Evolutionary conservation across 2,329 filamentous ascomycete species (phyloP).

Genomic region (Chalaropsis thielavioides): DNA sequence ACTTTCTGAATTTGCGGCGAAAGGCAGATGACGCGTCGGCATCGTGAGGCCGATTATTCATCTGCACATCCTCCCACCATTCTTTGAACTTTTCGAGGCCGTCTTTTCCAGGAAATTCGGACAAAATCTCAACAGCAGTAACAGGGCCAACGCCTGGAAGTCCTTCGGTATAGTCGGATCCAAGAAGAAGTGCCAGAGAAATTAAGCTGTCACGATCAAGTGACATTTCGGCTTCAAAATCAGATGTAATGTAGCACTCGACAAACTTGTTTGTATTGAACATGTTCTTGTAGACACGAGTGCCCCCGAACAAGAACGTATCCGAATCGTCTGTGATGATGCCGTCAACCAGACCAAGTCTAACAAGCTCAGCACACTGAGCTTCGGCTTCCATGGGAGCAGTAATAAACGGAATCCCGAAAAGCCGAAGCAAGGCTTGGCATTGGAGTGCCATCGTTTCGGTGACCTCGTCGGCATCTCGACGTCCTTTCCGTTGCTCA

Average conservation of each 20-base stretch:
- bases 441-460: constrained; percentile 94
- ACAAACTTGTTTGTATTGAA: constrained; percentile 98
- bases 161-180: constrained; percentile 90
- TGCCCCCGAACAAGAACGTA: constrained; percentile 92
- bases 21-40: constrained; percentile 49
- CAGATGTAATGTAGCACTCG: constrained; percentile 76
- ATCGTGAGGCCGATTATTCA: constrained; percentile 47
- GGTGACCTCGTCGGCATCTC: constrained; percentile 93
- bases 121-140: constrained; percentile 83
- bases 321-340: constrained; percentile 97
- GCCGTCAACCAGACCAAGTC: constrained; percentile 78
- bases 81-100: constrained; percentile 62
- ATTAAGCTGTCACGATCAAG: constrained; percentile 80
- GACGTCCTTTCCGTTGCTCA: constrained; percentile 93
- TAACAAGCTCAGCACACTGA: constrained; percentile 84
- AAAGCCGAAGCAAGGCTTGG: constrained; percentile 75
- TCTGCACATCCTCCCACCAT: constrained; percentile 77
- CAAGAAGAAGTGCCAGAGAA: constrained; percentile 74
- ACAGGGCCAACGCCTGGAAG: constrained; percentile 84
- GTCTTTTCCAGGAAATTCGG: constrained; percentile 57
- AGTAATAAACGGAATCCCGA: constrained; percentile 91
- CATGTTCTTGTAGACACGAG: constrained; percentile 97
- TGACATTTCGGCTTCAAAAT: constrained; percentile 79
- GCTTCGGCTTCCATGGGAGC: constrained; percentile 99
- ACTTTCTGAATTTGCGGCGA: constrained; percentile 70